These are phyloP conservation scores for Ustilago shanxiensis DNA, from an alignment of 1,284 basidiomycete species.

Conservation along the genomic window DNA sequence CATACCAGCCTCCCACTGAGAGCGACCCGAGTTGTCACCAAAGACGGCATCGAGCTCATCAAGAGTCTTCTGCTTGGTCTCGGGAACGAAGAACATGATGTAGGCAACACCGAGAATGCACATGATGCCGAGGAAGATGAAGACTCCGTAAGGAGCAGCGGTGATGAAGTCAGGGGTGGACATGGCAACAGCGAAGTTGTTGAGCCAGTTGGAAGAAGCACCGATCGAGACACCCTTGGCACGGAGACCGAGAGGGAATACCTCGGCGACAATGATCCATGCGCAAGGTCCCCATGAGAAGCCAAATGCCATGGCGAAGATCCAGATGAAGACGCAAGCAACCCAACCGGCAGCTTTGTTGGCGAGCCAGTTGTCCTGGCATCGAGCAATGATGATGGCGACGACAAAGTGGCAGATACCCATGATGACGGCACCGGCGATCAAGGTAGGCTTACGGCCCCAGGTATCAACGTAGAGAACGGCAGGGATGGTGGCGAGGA, in stretches of 20 bases:
- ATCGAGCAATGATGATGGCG: conserved; percentile 72
- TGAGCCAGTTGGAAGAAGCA: conserved; percentile 86
- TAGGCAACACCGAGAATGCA: conserved; percentile 76
- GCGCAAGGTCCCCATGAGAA: conserved; percentile 81
- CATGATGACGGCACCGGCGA: conserved; percentile 80
- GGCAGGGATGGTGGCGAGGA: conserved; percentile 80
- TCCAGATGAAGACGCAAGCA: conserved; percentile 76
- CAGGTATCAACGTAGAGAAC: conserved; percentile 80
- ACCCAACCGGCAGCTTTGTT: conserved; percentile 75
- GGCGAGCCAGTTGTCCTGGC: conserved; percentile 76
- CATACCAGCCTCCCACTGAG: conserved; percentile 47
- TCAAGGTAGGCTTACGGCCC: conserved; percentile 72
- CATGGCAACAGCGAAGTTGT: conserved; percentile 76
- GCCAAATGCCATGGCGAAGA: conserved; percentile 85
- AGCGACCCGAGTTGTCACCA: conserved; percentile 54
- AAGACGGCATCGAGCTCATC: conserved; percentile 75
- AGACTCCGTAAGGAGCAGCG: conserved; percentile 74
- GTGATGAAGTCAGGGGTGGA: conserved; percentile 48
- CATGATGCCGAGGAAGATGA: conserved; percentile 77
- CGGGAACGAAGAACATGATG: conserved; percentile 76
- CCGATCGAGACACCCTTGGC: conserved; percentile 85
- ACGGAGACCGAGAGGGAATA: conserved; percentile 87
- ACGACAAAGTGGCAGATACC: conserved; percentile 79
- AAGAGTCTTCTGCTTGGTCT: conserved; percentile 80
- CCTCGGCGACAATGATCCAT: conserved; percentile 84